These are phyloP conservation scores for Auriscalpium microsporum DNA, from an alignment of 768 basidiomycete species.

Conservation along the genomic window DNA sequence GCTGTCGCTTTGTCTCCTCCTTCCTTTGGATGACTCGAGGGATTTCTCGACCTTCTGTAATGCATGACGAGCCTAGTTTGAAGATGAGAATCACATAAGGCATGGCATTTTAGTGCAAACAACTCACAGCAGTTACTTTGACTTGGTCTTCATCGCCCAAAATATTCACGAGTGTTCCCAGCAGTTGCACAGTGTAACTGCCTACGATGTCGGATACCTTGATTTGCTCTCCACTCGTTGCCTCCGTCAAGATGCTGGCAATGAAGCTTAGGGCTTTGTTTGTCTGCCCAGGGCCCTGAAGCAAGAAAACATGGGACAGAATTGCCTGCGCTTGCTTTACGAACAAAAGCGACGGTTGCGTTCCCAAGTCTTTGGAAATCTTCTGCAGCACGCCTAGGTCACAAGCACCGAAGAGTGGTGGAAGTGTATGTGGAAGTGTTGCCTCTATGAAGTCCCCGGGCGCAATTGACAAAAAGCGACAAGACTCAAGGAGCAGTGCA, in stretches of 20 bases:
- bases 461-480: slow-evolving; percentile 55
- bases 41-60: slow-evolving; percentile 36
- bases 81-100: too few species aligned
- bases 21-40: slow-evolving; percentile 19
- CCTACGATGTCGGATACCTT: slow-evolving; percentile 47
- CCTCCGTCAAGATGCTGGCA: slow-evolving; percentile 44
- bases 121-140: slow-evolving; percentile 37
- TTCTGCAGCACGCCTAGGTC: slow-evolving; percentile 50
- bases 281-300: slow-evolving; percentile 46
- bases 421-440: slow-evolving; percentile 58
- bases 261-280: slow-evolving; percentile 57
- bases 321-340: slow-evolving; percentile 50
- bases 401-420: slow-evolving; percentile 55
- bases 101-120: background rate
- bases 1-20: slow-evolving; percentile 13
- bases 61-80: slow-evolving; percentile 34
- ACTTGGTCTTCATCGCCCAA: slow-evolving; percentile 61
- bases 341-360: slow-evolving; percentile 40
- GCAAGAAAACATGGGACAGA: slow-evolving; percentile 58
- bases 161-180: slow-evolving; percentile 67
- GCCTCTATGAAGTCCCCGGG: slow-evolving; percentile 54
- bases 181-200: slow-evolving; percentile 57
- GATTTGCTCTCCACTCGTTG: slow-evolving; percentile 28
- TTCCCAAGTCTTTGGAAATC: slow-evolving; percentile 46
- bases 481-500: slow-evolving; percentile 49